A percentile compares a stretch with the other conserved stretches of the same genome.
These are phyloP conservation scores for Elaeis oleifera DNA, from an alignment of 202 grass and related monocot species.

Conservation along the genomic window DNA sequence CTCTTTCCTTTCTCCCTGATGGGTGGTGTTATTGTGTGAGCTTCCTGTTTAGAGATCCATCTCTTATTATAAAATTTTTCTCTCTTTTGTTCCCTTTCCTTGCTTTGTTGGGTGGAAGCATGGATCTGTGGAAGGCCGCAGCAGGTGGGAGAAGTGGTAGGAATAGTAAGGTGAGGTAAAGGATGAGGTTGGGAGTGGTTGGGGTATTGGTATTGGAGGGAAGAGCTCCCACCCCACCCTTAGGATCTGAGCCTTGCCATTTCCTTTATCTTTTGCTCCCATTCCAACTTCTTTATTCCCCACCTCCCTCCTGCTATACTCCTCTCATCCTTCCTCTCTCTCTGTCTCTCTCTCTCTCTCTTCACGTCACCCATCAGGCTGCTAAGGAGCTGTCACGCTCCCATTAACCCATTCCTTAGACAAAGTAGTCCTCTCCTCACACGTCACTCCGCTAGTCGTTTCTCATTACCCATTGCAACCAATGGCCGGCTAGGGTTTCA, in stretches of 20 bases:
- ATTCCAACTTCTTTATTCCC: neutral
- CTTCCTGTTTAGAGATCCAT: constrained; percentile 35
- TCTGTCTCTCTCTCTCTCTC: neutral
- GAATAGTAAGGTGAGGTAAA: constrained; percentile 13
- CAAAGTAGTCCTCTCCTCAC: constrained; percentile 5
- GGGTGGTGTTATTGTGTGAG: constrained; percentile 15
- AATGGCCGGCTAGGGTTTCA: constrained; percentile 19
- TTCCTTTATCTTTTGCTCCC: neutral
- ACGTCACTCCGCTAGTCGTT: constrained; percentile 17
- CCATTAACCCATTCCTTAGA: neutral
- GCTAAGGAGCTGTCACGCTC: neutral
- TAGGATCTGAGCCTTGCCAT: constrained; percentile 4
- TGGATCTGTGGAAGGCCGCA: constrained; percentile 27
- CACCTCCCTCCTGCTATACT: neutral
- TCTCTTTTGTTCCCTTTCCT: constrained; percentile 28
- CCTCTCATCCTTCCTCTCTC: neutral
- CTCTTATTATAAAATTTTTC: constrained; percentile 23
- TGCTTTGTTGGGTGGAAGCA: constrained; percentile 51
- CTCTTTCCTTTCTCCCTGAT: constrained; percentile 31
- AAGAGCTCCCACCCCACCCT: neutral
- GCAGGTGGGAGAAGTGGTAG: constrained; percentile 9
- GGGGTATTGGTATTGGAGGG: neutral
- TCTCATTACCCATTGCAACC: neutral
- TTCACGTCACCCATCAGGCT: neutral
- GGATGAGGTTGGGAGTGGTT: neutral